Conservation (phyloP, 371 early-diverging fungal genomes). For the Haplosporangium sp. region DNA sequence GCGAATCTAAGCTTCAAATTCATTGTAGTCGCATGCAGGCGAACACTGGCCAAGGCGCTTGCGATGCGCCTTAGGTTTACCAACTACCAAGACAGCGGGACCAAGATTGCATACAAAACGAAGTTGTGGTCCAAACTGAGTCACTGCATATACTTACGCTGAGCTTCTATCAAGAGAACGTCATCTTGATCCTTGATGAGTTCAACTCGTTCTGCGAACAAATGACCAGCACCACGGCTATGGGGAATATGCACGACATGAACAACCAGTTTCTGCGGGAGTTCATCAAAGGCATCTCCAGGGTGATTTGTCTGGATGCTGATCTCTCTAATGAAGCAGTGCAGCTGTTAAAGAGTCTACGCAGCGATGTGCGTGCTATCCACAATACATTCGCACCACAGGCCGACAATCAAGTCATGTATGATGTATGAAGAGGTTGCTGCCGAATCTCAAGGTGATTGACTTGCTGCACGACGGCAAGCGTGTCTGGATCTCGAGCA, state of each 20-base stretch:
- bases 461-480: slow-evolving; percentile 4
- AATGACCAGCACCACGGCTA: slow-evolving; percentile 10
- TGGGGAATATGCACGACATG: slow-evolving; percentile 1
- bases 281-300: slow-evolving; percentile 5
- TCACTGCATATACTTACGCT: slow-evolving; percentile 11
- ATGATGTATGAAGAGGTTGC: slow-evolving; percentile 4
- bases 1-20: slow-evolving; percentile 10
- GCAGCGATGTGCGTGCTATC: slow-evolving; percentile 11
- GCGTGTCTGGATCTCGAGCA: slow-evolving; percentile 21
- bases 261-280: slow-evolving; percentile 1
- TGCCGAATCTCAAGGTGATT: not conserved
- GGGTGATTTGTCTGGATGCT: slow-evolving; percentile 18
- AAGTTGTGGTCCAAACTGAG: slow-evolving; percentile 13
- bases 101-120: not conserved
- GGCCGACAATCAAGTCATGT: slow-evolving; percentile 11
- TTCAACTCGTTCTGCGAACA: slow-evolving; percentile 15
- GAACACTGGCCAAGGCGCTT: slow-evolving; percentile 2
- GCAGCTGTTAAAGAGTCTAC: slow-evolving; percentile 10
- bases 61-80: slow-evolving; percentile 3
- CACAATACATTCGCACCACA: slow-evolving; percentile 21
- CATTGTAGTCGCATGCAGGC: not conserved
- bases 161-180: slow-evolving; percentile 1
- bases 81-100: slow-evolving; percentile 5
- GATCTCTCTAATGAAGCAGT: slow-evolving; percentile 13
- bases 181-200: slow-evolving; percentile 22